These are phyloP conservation scores for Colletotrichum ledebouriae DNA, from an alignment of 2,329 filamentous ascomycete genomes.

Conservation along the genomic window DNA sequence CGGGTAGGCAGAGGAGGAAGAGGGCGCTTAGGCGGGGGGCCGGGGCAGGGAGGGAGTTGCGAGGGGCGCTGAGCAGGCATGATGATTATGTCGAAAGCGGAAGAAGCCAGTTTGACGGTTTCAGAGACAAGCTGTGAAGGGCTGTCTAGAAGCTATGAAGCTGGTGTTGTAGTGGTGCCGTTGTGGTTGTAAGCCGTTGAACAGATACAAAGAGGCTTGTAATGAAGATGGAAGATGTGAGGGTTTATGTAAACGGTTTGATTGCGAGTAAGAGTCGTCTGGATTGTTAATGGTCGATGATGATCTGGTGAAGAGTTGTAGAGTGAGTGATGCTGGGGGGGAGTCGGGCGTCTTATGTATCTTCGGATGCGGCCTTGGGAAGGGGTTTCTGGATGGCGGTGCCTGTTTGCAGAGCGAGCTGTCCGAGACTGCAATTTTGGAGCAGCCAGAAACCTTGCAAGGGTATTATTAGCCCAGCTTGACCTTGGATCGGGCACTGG, in stretches of 20 bases:
- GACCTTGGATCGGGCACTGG: conserved; percentile 42
- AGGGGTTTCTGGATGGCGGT: conserved; percentile 39
- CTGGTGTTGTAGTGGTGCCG: conserved; percentile 37
- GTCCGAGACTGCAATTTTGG: conserved; percentile 42
- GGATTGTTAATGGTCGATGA: conserved; percentile 29
- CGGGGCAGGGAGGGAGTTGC: conserved; percentile 76
- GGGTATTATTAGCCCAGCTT: conserved; percentile 41
- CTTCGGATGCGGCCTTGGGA: conserved; percentile 33
- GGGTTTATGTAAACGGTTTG: conserved; percentile 33
- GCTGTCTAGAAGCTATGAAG: conserved; percentile 18
- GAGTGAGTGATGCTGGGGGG: conserved; percentile 12
- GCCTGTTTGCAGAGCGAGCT: conserved; percentile 40
- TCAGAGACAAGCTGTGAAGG: conserved; percentile 33
- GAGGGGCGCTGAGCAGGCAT: conserved; percentile 74
- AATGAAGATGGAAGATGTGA: conserved; percentile 16
- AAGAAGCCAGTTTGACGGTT: conserved; percentile 42
- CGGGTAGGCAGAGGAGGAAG: conserved; percentile 75
- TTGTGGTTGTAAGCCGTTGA: conserved; percentile 25
- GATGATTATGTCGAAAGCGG: conserved; percentile 51
- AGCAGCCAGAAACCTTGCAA: conserved; percentile 42
- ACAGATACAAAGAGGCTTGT: conserved; percentile 28
- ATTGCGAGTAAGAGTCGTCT: conserved; percentile 20
- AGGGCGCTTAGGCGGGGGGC: conserved; percentile 74
- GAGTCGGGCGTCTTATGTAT: conserved; percentile 44
- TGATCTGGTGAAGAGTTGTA: conserved; percentile 22